These are phyloP conservation scores for Oryza longistaminata DNA, from an alignment of 176 grass and related monocot genomes.

Conservation along the genomic window DNA sequence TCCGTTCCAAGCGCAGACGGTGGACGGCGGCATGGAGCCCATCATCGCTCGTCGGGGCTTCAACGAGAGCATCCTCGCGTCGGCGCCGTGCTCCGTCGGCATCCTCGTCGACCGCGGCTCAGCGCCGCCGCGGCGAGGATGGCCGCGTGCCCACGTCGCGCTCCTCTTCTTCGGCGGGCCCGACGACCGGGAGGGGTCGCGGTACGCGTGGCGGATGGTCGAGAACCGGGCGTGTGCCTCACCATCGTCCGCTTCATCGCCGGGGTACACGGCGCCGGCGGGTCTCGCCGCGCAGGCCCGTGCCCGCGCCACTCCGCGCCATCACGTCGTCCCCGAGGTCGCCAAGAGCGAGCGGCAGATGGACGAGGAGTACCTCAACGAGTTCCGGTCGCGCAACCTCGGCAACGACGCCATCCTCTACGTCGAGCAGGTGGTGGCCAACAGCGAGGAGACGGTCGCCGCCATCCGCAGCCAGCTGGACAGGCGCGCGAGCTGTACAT, in stretches of 20 bases:
- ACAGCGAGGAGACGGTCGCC: slow-evolving; percentile 59
- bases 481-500: slow-evolving; percentile 54
- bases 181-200: slow-evolving; percentile 77
- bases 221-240: slow-evolving; percentile 62
- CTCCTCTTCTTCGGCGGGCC: slow-evolving; percentile 80
- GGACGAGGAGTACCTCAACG: slow-evolving; percentile 65
- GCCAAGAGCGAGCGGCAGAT: slow-evolving; percentile 48
- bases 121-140: slow-evolving; percentile 47
- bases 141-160: slow-evolving; percentile 45
- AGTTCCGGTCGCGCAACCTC: slow-evolving; percentile 43
- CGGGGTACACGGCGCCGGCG: slow-evolving; percentile 41
- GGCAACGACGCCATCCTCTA: slow-evolving; percentile 51
- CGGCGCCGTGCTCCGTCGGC: slow-evolving; percentile 67
- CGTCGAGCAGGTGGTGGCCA: slow-evolving; percentile 57
- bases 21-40: slow-evolving; percentile 59
- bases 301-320: slow-evolving; percentile 29
- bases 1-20: slow-evolving; percentile 70
- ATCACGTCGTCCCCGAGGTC: slow-evolving; percentile 51
- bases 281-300: neutral
- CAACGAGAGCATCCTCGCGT: slow-evolving; percentile 59
- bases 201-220: slow-evolving; percentile 60
- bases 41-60: slow-evolving; percentile 45
- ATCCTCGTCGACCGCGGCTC: slow-evolving; percentile 80
- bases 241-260: slow-evolving; percentile 62
- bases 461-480: slow-evolving; percentile 51